phyloP scores from a whole-genome alignment of 2,329 filamentous ascomycete genomes.

The Trichoderma sp. region DNA sequence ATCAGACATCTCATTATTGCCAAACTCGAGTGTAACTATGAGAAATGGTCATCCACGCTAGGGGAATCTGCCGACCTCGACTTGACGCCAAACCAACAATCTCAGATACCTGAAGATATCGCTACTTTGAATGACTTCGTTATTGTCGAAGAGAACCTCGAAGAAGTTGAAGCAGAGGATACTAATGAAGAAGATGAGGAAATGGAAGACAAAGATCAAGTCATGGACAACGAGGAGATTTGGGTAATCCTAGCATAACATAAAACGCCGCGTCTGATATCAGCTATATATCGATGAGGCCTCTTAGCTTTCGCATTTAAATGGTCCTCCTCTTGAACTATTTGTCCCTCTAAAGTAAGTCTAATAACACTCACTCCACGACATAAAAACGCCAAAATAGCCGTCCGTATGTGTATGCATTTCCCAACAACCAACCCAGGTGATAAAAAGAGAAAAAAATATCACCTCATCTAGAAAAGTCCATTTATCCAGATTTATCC shows the following conservation, averaged over 20 bases:
- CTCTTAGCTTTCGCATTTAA: not conserved
- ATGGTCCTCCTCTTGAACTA: not conserved
- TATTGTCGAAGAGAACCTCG: not conserved
- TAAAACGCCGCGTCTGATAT: not conserved
- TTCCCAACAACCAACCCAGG: not conserved
- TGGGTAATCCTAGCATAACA: not conserved
- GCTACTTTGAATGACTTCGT: not conserved
- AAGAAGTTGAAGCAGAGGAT: not conserved
- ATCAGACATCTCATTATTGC: too few species aligned
- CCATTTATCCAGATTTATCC: not conserved
- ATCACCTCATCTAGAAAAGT: not conserved
- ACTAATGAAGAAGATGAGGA: not conserved
- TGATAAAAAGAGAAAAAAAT: not conserved
- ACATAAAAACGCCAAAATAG: constrained; percentile 2
- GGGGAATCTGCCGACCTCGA: too few species aligned
- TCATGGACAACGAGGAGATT: not conserved
- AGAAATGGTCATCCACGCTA: too few species aligned
- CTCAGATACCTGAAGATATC: too few species aligned
- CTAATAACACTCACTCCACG: not conserved
- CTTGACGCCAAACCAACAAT: too few species aligned
- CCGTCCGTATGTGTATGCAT: constrained; percentile 7
- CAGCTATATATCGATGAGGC: not conserved
- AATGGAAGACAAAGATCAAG: not conserved
- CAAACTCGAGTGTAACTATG: too few species aligned
- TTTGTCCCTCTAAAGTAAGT: not conserved